phyloP scores from a whole-genome alignment of 148 eudicot genomes.

The Silene latifolia region DNA sequence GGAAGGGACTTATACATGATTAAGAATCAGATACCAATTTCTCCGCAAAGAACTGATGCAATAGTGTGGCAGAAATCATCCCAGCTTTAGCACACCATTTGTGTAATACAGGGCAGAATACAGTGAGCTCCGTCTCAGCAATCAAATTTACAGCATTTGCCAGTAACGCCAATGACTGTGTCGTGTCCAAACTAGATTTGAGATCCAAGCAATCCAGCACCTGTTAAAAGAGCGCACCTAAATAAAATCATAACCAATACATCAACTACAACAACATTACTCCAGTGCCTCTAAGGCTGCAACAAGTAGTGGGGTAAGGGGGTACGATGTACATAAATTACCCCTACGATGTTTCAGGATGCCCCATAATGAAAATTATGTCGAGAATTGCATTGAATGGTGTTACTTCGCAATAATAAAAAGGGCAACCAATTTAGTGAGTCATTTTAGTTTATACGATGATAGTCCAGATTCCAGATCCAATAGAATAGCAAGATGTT shows the following conservation, averaged over 20 bases:
- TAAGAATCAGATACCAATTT: constrained; percentile 54
- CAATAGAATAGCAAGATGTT: background rate
- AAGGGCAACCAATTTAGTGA: background rate
- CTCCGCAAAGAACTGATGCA: constrained; percentile 64
- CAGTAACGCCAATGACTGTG: constrained; percentile 57
- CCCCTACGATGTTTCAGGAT: background rate
- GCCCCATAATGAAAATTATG: background rate
- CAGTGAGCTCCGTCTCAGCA: constrained; percentile 50
- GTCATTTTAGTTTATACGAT: background rate
- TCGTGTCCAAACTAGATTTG: constrained; percentile 41
- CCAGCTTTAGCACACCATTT: constrained; percentile 72
- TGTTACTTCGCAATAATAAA: background rate
- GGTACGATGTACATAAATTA: background rate
- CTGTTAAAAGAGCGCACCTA: constrained; percentile 27
- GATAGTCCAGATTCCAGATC: background rate
- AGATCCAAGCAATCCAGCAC: constrained; percentile 39
- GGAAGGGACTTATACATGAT: background rate
- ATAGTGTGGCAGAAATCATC: constrained; percentile 54
- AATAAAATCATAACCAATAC: background rate
- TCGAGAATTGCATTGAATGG: background rate
- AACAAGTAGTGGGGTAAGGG: background rate
- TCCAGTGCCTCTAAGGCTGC: background rate
- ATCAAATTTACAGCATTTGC: constrained; percentile 59
- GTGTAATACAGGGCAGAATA: constrained; percentile 54
- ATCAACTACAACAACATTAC: background rate